Base-by-base conservation (phyloP, 768 basidiomycete species). In the Tulasnella sp. region DNA sequence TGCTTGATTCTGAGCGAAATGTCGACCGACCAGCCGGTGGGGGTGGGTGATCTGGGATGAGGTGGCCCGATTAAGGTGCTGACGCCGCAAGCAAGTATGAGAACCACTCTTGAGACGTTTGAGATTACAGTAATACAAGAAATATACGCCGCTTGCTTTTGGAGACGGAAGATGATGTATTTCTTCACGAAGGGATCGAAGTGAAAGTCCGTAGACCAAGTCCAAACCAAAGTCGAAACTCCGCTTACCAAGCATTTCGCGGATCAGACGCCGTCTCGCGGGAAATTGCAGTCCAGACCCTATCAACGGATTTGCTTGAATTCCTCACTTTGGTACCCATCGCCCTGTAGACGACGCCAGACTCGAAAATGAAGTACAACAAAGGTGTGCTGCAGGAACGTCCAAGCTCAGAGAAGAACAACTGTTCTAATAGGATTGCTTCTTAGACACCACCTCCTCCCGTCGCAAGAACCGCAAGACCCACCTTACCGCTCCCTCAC, bases 401-500 rank as follows among this genome's bases (percentile, higher is more conserved):
- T 24, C 21, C 46, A 38, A 16, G 56, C 8, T 14, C 34, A 21
- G 56, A 52, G 31, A 36, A 19, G 58, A 48, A 34, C 31, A 21
- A 31, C 12, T 42, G 46, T n/a, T 14, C 31, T 77, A n/a, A 56
- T n/a, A n/a, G 34, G 8, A n/a, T 34, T 38, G 38, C 74, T 19
- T 39, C 18, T 21, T 56, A 96, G 96, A 94, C 85, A 91, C 93
- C 84, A 94, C 96, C 82, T 94, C 94, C 82, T 95, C 95, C 84
- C 92, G 96, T 86, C 95, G 98, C 91, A 99, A 98, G 91, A 91
- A 93, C 84, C 95, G 96, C 89, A 98, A 98, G 91, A 94, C 94
- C 83, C 98, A 99, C 90, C 98, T 99, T 87, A 89, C 89, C 76
- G 97, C 97, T 62, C 95, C 97, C 74, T 98, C 97, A 71, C 96